phyloP scores from a whole-genome alignment of 116 monocot genomes.

The Cymodocea nodosa region DNA sequence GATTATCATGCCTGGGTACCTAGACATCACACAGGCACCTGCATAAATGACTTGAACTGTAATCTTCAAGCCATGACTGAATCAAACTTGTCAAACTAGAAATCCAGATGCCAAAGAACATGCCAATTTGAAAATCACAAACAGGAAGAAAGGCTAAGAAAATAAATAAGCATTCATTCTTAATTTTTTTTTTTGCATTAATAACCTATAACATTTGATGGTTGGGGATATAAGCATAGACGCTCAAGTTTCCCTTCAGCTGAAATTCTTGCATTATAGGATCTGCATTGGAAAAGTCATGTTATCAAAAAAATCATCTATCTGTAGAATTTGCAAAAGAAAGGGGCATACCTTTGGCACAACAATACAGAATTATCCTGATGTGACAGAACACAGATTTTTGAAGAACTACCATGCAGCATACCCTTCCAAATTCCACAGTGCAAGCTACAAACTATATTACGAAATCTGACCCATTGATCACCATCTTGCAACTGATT shows the following conservation, averaged over 20 bases:
- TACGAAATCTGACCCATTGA: slow-evolving; percentile 30
- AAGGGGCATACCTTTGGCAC: slow-evolving; percentile 11
- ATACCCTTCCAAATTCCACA: slow-evolving; percentile 40
- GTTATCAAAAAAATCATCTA: background rate
- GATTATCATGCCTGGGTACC: too few relatives aligned
- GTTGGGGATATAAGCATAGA: background rate
- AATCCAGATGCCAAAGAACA: too few relatives aligned
- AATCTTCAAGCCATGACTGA: too few relatives aligned
- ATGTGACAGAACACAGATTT: slow-evolving; percentile 24
- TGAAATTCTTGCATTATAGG: background rate
- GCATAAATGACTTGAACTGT: too few relatives aligned
- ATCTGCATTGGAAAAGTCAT: background rate
- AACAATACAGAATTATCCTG: slow-evolving; percentile 16
- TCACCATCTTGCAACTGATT: slow-evolving; percentile 10
- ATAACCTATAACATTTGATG: slow-evolving; percentile 1
- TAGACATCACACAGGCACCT: too few relatives aligned
- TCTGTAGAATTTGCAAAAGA: background rate
- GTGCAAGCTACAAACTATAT: slow-evolving; percentile 20
- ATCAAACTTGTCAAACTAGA: too few relatives aligned
- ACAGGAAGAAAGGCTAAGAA: too few relatives aligned
- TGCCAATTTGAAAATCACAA: too few relatives aligned
- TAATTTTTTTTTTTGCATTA: background rate
- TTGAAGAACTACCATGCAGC: slow-evolving; percentile 14
- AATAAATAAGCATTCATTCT: too few relatives aligned
- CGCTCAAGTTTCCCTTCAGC: background rate